Base-by-base conservation (phyloP, 2,329 filamentous ascomycete species). In the Ophiocordyceps polyrhachis-furcata region DNA sequence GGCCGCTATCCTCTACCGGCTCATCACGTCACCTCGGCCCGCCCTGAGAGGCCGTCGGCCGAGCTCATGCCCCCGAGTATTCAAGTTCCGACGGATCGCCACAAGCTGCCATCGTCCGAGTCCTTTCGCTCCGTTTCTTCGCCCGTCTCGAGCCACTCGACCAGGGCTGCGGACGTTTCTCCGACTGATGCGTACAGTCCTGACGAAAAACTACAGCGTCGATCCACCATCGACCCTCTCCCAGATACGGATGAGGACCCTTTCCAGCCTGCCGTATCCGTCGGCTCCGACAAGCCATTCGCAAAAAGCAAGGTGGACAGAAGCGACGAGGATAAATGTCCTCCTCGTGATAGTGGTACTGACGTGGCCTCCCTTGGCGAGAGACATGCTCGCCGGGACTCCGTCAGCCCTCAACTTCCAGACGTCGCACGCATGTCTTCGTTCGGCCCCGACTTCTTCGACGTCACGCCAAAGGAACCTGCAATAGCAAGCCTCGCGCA, bases 101-200 rank as follows among this genome's bases (percentile, higher is more conserved):
- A 38, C 17, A 38, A 38, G 9, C 35, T 38, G 19, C 40, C 40
- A 12, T 21, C 38, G 13, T 41, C 38, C 11, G 19, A 41, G 13
- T 23, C 38, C 38, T 41, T 23, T 23, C 19, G 38, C 11, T 41
- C 38, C 12, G 38, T 41, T 23, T 41, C 19, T 7, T 23, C 20
- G 6, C 38, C 19, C 19, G 12, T 23, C 5, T 41, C 38, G 12
- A 41, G 38, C 20, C 19, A 20, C 19, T 20, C 19, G 19, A 13
- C 12, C 4, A 41, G 20, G 13, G 19, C 40, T 17, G 14, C 14
- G 23, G 40, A 31, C 40, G 69, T 86, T 46, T 71, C 82, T 35
- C 83, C 85, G 2, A 74, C 81, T 13, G 84, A 93, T 51, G 80
- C 88, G 40, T 88, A 89, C 58, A 80, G 74, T 54, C 75, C 81